Evolutionary conservation across 176 grass and related monocot genomes (phyloP), one percentile per base, ranked within the genome.

Genomic region (Rhynchospora breviuscula): DNA sequence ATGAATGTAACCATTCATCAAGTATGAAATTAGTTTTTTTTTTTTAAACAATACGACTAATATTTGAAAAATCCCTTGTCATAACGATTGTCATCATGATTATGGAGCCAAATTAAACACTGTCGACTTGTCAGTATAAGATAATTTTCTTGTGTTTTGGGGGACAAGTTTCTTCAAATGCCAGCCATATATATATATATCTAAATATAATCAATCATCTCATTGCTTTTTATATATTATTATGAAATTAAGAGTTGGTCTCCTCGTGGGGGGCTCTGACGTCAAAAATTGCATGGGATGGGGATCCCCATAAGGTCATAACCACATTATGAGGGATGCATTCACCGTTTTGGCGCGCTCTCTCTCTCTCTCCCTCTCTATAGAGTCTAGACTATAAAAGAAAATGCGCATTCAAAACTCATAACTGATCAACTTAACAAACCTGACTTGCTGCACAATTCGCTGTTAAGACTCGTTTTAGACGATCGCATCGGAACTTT

Each of bases 221-320:
- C 11, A 3, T 67, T 67, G 64, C 12, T 77, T 26, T 78, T 13
- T 56, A 77, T 78, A 40, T 78, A 33, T 29, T 29, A 29, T 29
- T 69, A 26, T 56, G 52, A 78, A 40, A 52, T 56, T 26, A 15
- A 43, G 25, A 56, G 9, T 52, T 56, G 52, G 73, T 78, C 73
- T 78, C 48, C 73, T 78, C 48, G 21, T 17, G 48, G 19, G 73
- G 73, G 11, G 54, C 73, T 53, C 45, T 78, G 73, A 78, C 73
- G 7, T 78, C 35, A 33, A 78, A 26, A 57, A 43, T 51, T 76
- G 52, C 73, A 78, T 78, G 23, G 47, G 22, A 78, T 78, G n/a
- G 73, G 1, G 10, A 78, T 56, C 8, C 73, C 6, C 48, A 33
- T n/a, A n/a, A n/a, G n/a, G n/a, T n/a, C n/a, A n/a, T 79, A 78